Evolutionary conservation across 2,329 filamentous ascomycete species (phyloP), one percentile per base, ranked within the genome.

Genomic region (Trichoderma brevicompactum): DNA sequence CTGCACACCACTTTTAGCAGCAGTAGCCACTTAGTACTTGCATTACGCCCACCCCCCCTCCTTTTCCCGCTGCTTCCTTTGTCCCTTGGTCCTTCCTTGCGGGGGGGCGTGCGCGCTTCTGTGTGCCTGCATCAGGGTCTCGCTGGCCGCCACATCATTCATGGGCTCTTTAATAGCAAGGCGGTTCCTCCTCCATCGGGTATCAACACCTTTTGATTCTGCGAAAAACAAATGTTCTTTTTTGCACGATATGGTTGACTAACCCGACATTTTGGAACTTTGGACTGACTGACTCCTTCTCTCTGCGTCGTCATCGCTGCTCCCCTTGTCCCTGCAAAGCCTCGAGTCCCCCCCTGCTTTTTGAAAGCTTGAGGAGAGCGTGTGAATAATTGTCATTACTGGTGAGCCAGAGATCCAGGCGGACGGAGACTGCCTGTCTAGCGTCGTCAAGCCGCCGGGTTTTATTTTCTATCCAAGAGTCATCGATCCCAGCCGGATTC

Each of bases 91-190:
- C 23, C 41, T 64, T 52, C 44, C 63, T 49, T 60, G 56, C 56
- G 48, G 55, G 54, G 62, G 65, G 46, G 65, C 44, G 62, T 54
- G 68, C 56, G 67, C 64, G 65, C 68, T 32, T 36, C 44, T 64
- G 65, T 50, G 64, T 69, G 68, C 67, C 65, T 69, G 68, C 66
- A 50, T 43, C 54, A 65, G 63, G 63, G 58, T 66, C 64, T 66
- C 59, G 48, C 58, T 65, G 68, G 44, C 68, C 68, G 68, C 68
- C 67, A 68, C 67, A 50, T 65, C 41, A 60, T 53, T 28, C 23
- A 28, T 28, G 23, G 44, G 59, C 59, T 60, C 48, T 52, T 64
- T 61, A 52, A 63, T 64, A 66, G 49, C 64, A 66, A 41, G 56
- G 59, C 64, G 41, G 23, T 60, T 55, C 63, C 41, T 59, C 62